Evolutionary conservation across 352 stramenopile species (phyloP).

Genomic region (Phytophthora fragariaefolia): DNA sequence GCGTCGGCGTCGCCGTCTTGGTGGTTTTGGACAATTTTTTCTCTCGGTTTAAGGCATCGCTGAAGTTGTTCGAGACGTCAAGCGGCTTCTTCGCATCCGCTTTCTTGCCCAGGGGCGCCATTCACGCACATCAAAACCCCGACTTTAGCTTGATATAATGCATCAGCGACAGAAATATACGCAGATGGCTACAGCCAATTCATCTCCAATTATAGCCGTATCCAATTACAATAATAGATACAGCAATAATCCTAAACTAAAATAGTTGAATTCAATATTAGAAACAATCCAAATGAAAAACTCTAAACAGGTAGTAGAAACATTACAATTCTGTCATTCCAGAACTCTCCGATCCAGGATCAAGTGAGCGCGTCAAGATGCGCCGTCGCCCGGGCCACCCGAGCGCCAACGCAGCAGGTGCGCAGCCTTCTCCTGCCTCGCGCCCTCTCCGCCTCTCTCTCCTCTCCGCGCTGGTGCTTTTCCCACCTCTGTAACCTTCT

Average conservation of each 20-base stretch:
- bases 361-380: conserved; percentile 25
- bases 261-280: no score
- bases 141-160: no score
- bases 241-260: no score
- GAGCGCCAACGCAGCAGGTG: conserved; percentile 26
- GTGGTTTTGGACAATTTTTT: conserved; percentile 8
- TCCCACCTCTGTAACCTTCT: conserved; percentile 5
- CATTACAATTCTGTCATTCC: background rate
- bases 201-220: background rate
- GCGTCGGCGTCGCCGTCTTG: background rate
- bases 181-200: conserved; percentile 12
- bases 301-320: no score
- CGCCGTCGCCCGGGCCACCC: conserved; percentile 41
- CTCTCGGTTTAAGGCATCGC: conserved; percentile 38
- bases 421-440: background rate
- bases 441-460: conserved; percentile 9
- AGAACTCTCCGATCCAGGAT: conserved; percentile 1
- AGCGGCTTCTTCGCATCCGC: conserved; percentile 20
- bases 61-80: conserved; percentile 32
- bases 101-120: conserved; percentile 15
- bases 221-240: no score
- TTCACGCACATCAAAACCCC: background rate
- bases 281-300: background rate
- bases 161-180: no score
- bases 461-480: conserved; percentile 3